Percentiles rank a stretch among this genome's conserved stretches.
Evolutionary conservation across 169 alveolate genomes (phyloP).

Genomic region (Plasmodium vivax): DNA sequence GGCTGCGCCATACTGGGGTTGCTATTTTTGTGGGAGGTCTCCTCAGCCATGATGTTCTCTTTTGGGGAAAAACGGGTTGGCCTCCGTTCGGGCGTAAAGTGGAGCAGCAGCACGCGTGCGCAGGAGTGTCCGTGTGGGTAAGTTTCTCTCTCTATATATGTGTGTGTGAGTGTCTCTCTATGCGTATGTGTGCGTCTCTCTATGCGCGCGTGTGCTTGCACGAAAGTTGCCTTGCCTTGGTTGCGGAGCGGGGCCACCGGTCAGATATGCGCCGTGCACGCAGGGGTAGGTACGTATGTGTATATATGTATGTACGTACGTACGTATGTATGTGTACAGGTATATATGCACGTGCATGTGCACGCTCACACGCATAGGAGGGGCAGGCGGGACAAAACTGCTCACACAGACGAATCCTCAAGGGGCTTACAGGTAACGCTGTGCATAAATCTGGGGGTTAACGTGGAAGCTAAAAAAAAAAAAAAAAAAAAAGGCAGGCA

Average conservation of each 20-base stretch:
- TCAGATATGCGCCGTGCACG: not conserved
- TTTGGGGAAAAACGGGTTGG: not conserved
- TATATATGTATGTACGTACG: not conserved
- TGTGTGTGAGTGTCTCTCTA: too few relatives aligned
- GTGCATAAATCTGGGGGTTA: not conserved
- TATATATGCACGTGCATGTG: not conserved
- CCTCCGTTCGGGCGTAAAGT: not conserved
- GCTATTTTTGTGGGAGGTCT: not conserved
- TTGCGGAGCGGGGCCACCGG: not conserved
- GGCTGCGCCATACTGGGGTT: not conserved
- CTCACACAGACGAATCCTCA: not conserved
- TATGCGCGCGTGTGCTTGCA: not conserved
- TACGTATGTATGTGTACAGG: not conserved
- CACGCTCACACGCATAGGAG: not conserved
- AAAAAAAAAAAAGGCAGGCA: constrained; percentile 1
- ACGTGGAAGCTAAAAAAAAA: not conserved
- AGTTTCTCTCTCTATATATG: too few relatives aligned
- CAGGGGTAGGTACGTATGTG: not conserved
- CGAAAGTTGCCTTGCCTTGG: not conserved
- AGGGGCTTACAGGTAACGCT: not conserved
- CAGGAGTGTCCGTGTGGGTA: not conserved
- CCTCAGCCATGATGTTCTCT: not conserved
- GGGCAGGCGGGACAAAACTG: not conserved
- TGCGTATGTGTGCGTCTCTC: not conserved
- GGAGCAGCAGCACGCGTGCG: not conserved